Evolutionary conservation across 164 flowering plant genomes (phyloP).

Genomic region (Vitis labrusca): DNA sequence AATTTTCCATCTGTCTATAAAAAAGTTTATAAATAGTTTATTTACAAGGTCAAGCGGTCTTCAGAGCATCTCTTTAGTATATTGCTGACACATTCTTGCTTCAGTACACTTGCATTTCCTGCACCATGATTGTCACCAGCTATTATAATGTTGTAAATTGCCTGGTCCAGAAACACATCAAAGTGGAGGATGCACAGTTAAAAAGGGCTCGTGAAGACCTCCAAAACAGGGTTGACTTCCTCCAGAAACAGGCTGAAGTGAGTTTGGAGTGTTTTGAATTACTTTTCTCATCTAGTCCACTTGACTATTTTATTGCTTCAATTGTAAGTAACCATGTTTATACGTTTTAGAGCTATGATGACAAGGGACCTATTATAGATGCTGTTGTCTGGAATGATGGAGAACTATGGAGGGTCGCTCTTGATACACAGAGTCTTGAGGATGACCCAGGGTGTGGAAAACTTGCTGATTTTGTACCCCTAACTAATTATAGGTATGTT

Average conservation of each 20-base stretch:
- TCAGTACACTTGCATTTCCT: background rate
- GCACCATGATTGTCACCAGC: background rate
- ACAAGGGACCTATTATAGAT: constrained; percentile 91
- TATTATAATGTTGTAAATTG: background rate
- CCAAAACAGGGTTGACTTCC: constrained; percentile 71
- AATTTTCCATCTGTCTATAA: background rate
- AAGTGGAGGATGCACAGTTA: constrained; percentile 61
- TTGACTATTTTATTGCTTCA: background rate
- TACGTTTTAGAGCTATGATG: constrained; percentile 75
- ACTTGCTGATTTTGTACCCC: constrained; percentile 76
- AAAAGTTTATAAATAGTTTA: background rate
- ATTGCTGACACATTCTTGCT: background rate
- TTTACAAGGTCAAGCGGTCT: background rate
- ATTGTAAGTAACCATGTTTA: background rate
- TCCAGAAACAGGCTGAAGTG: constrained; percentile 84
- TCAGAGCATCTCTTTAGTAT: no score
- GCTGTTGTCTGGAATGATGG: constrained; percentile 99
- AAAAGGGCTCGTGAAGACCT: constrained; percentile 81
- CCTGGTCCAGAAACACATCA: constrained; percentile 56
- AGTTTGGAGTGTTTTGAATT: constrained; percentile 16
- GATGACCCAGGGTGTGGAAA: constrained; percentile 72
- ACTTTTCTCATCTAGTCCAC: background rate
- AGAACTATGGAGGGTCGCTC: constrained; percentile 92
- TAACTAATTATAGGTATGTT: constrained; percentile 80
- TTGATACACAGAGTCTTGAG: constrained; percentile 91